phyloP scores from a whole-genome alignment of 495 filamentous ascomycete species.

The Xylaria longipes region DNA sequence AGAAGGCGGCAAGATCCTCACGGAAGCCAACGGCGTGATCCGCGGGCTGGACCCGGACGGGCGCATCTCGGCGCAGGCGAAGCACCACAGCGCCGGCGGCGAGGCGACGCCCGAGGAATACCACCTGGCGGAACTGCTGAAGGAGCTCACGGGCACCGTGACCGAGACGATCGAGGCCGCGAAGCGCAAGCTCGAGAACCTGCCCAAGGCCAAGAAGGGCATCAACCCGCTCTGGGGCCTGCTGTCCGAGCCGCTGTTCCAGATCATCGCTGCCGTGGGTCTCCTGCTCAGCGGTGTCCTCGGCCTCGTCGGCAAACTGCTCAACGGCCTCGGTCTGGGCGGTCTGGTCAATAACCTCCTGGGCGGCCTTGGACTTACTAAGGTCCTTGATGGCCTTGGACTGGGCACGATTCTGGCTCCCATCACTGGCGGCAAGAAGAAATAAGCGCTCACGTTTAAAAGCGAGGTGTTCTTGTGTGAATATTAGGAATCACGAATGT shows the following conservation, averaged over 20 bases:
- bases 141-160: conserved; percentile 70
- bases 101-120: conserved; percentile 90
- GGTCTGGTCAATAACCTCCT: conserved; percentile 79
- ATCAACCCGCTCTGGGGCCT: conserved; percentile 88
- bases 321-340: conserved; percentile 86
- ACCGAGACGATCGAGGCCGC: conserved; percentile 83
- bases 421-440: conserved; percentile 56
- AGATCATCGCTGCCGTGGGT: conserved; percentile 92
- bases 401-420: conserved; percentile 65
- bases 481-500: neutral
- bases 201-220: conserved; percentile 94
- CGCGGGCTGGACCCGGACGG: conserved; percentile 91
- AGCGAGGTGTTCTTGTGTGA: neutral
- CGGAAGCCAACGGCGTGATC: conserved; percentile 88
- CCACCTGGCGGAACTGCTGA: conserved; percentile 80
- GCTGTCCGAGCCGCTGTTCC: conserved; percentile 83
- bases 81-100: conserved; percentile 77
- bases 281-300: conserved; percentile 83
- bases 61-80: conserved; percentile 81
- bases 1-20: conserved; percentile 78
- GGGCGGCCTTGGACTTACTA: conserved; percentile 79
- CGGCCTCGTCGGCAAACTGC: conserved; percentile 72
- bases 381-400: conserved; percentile 76
- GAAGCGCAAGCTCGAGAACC: conserved; percentile 83
- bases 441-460: conserved; percentile 12